phyloP scores from a whole-genome alignment of 441 rosid species.

The Caryocar brasiliense region DNA sequence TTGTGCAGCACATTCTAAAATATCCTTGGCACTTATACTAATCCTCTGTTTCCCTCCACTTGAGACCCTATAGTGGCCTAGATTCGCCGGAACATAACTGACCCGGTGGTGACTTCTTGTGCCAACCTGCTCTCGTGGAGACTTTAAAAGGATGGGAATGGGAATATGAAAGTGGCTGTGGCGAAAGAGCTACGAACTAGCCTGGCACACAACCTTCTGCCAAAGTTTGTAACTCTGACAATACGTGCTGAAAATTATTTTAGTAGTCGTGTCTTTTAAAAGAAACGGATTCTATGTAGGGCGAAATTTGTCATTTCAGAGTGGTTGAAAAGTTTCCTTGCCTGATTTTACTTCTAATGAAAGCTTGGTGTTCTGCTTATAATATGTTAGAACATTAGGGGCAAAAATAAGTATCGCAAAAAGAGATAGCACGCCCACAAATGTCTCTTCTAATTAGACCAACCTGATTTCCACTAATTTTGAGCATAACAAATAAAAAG shows the following conservation, averaged over 20 bases:
- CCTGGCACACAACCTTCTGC: too few relatives aligned
- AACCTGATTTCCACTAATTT: conserved; percentile 43
- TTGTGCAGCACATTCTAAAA: conserved; percentile 72
- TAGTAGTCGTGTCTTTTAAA: too few relatives aligned
- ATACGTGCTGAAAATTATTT: too few relatives aligned
- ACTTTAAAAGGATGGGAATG: conserved; percentile 7
- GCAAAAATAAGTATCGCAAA: background rate
- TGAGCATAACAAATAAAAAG: conserved; percentile 17
- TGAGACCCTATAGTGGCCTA: conserved; percentile 23
- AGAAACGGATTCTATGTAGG: too few relatives aligned
- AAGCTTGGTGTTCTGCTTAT: background rate
- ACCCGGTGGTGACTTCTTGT: conserved; percentile 12
- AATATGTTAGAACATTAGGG: background rate
- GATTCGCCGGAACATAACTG: conserved; percentile 41
- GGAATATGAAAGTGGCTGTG: conserved; percentile 25
- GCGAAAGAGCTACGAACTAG: too few relatives aligned
- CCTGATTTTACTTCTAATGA: background rate
- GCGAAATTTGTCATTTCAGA: background rate
- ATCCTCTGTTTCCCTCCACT: conserved; percentile 64
- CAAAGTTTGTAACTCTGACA: too few relatives aligned
- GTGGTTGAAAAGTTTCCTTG: background rate
- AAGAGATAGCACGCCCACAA: conserved; percentile 27
- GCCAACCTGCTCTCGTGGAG: conserved; percentile 15
- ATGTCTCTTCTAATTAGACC: conserved; percentile 44
- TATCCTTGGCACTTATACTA: conserved; percentile 40